Conservation (phyloP, 192 early-diverging fungal species). For the Entomortierella beljakovae region DNA sequence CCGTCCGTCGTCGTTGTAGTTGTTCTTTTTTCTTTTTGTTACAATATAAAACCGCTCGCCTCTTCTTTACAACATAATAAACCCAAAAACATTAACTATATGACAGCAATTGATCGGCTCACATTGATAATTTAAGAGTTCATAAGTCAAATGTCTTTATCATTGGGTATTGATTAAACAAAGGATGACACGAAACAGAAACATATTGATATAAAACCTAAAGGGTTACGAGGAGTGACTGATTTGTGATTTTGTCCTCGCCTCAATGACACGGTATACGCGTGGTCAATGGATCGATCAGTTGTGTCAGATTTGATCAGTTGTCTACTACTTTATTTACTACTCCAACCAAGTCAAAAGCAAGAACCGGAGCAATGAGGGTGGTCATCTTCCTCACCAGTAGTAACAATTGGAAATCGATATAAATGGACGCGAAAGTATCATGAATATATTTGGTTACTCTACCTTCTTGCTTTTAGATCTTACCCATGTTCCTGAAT, state of each 20-base stretch:
- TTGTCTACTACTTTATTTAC: background rate
- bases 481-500: too few relatives aligned
- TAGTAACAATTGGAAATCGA: too few relatives aligned
- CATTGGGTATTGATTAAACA: background rate
- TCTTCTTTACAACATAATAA: slow-evolving; percentile 10
- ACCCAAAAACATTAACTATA: slow-evolving; percentile 2
- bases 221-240: too few relatives aligned
- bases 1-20: background rate
- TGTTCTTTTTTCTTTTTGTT: slow-evolving; percentile 2
- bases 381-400: too few relatives aligned
- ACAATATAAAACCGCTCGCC: slow-evolving; percentile 9
- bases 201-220: background rate
- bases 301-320: background rate
- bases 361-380: too few relatives aligned
- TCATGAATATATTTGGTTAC: too few relatives aligned
- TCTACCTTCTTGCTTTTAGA: too few relatives aligned
- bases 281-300: background rate
- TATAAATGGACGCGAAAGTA: too few relatives aligned
- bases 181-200: background rate
- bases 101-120: background rate
- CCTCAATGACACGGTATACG: background rate
- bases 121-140: background rate
- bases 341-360: too few relatives aligned
- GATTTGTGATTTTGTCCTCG: background rate
- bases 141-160: background rate